Evolutionary conservation across 805 yeast species (phyloP).

Genomic region (Starmerella vitae): DNA sequence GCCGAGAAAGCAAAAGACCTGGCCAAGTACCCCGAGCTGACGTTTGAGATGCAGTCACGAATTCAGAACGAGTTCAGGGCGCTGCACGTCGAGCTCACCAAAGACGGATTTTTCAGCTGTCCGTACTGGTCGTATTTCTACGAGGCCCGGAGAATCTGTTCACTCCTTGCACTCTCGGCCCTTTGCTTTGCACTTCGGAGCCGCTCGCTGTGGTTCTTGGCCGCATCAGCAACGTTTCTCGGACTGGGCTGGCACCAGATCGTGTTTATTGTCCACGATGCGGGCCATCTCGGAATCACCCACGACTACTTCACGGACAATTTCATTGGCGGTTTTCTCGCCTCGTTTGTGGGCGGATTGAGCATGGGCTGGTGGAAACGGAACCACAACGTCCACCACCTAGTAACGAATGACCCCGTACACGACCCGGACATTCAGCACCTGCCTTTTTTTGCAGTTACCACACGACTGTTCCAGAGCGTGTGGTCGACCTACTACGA

Average conservation of each 20-base stretch:
- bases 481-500: conserved; percentile 75
- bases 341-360: conserved; percentile 75
- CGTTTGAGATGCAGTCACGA: conserved; percentile 47
- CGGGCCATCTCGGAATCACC: conserved; percentile 74
- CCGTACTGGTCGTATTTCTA: conserved; percentile 59
- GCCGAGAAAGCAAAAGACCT: conserved; percentile 43
- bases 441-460: conserved; percentile 79
- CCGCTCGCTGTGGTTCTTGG: conserved; percentile 27
- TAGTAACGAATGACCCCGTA: conserved; percentile 81
- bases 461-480: conserved; percentile 50
- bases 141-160: conserved; percentile 47
- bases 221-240: conserved; percentile 46
- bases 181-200: conserved; percentile 32
- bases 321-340: conserved; percentile 55
- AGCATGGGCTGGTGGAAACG: conserved; percentile 93
- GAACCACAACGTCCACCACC: conserved; percentile 85
- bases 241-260: conserved; percentile 84
- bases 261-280: conserved; percentile 79
- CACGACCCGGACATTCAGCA: conserved; percentile 94
- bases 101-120: conserved; percentile 56
- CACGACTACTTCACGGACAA: conserved; percentile 70
- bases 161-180: conserved; percentile 40
- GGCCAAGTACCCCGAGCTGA: conserved; percentile 47
- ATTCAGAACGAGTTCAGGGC: conserved; percentile 46
- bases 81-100: conserved; percentile 42